phyloP scores from a whole-genome alignment of 108 stramenopile species.

The Parietichytrium sp. region DNA sequence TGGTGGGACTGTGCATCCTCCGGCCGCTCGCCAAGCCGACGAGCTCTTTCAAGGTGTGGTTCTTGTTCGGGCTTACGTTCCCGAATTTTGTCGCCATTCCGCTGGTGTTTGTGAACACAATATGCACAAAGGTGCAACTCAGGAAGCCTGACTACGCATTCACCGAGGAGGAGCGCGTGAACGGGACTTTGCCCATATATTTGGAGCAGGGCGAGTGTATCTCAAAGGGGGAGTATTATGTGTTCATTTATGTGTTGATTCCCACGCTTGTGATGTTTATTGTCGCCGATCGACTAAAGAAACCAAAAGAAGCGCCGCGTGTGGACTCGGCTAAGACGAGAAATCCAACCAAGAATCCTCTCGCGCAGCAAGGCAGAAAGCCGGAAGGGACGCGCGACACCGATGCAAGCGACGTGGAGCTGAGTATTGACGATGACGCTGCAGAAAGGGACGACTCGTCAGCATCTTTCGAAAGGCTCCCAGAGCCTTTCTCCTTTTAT shows the following conservation, averaged over 20 bases:
- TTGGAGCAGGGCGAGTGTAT: background rate
- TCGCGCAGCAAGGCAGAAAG: too few species aligned
- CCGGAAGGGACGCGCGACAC: too few species aligned
- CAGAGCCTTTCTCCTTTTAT: too few species aligned
- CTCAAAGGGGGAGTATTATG: background rate
- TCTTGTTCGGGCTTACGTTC: background rate
- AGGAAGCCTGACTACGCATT: background rate
- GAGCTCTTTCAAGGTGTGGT: background rate
- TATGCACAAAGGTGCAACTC: background rate
- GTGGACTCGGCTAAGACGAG: too few species aligned
- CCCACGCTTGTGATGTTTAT: background rate
- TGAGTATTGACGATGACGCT: too few species aligned
- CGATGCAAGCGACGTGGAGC: too few species aligned
- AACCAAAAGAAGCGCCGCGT: too few species aligned
- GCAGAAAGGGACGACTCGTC: too few species aligned
- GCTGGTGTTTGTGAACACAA: background rate
- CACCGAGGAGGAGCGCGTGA: background rate
- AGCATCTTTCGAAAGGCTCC: too few species aligned
- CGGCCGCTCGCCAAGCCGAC: constrained; percentile 6
- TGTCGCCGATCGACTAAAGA: background rate
- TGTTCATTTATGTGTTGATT: background rate
- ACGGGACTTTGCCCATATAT: too few species aligned
- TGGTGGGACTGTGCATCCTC: background rate
- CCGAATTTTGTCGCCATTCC: background rate
- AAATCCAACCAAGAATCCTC: too few species aligned